These are phyloP conservation scores for Ilyonectria mors-panacis DNA, from an alignment of 2,329 filamentous ascomycete species.

Conservation along the genomic window DNA sequence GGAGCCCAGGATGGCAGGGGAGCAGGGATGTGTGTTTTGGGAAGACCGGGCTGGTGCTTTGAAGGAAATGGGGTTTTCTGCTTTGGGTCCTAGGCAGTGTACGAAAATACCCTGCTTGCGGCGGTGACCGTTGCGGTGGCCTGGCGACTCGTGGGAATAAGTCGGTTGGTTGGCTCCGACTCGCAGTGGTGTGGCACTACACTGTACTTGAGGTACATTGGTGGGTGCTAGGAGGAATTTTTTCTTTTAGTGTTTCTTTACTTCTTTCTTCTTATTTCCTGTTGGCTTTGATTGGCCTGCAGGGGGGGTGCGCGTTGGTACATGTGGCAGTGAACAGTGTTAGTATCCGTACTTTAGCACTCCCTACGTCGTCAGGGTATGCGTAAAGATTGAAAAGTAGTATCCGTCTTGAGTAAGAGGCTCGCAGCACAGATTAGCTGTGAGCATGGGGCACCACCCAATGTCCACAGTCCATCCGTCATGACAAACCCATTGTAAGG, in stretches of 20 bases:
- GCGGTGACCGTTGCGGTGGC: slow-evolving; percentile 24
- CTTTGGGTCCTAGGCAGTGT: not conserved
- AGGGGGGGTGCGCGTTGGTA: slow-evolving; percentile 17
- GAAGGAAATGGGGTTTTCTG: not conserved
- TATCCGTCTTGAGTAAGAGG: not conserved
- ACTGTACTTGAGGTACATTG: slow-evolving; percentile 25
- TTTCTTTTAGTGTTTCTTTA: slow-evolving; percentile 15
- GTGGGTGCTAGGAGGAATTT: slow-evolving; percentile 22
- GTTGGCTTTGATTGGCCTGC: slow-evolving; percentile 13
- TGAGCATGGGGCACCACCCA: not conserved
- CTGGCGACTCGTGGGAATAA: slow-evolving; percentile 10
- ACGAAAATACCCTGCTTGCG: slow-evolving; percentile 11
- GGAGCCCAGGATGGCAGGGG: not conserved
- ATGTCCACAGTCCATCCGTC: too few species aligned
- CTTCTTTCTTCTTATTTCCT: slow-evolving; percentile 20
- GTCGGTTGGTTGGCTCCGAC: not conserved
- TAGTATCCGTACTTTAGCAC: slow-evolving; percentile 16
- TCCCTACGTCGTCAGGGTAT: not conserved
- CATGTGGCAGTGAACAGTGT: not conserved
- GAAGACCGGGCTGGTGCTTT: not conserved
- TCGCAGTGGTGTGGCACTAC: slow-evolving; percentile 12
- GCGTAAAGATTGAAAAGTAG: not conserved
- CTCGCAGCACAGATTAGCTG: not conserved
- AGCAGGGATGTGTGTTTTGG: not conserved
- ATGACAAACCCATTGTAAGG: too few species aligned